These are phyloP conservation scores for Fomitopsis schrenkii DNA, from an alignment of 1,284 basidiomycete species.

Conservation along the genomic window DNA sequence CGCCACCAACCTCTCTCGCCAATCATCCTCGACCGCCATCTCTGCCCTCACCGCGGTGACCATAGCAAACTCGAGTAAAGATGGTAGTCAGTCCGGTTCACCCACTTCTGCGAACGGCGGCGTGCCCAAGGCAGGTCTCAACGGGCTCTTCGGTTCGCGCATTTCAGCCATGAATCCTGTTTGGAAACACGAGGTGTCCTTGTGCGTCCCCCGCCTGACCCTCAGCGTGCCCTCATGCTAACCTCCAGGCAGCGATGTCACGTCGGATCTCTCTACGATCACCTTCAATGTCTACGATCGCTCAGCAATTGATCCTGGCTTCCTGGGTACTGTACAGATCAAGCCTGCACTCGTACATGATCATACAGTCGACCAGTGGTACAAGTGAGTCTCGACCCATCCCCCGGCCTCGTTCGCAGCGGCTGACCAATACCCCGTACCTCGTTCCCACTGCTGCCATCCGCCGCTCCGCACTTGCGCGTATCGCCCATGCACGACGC, in stretches of 20 bases:
- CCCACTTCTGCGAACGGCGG: slow-evolving; percentile 39
- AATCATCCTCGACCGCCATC: slow-evolving; percentile 58
- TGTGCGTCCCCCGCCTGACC: slow-evolving; percentile 54
- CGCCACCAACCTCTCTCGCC: slow-evolving; percentile 58
- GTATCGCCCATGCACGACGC: not conserved
- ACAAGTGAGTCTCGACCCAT: slow-evolving; percentile 57
- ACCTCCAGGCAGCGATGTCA: slow-evolving; percentile 75
- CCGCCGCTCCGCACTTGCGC: not conserved
- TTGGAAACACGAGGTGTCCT: slow-evolving; percentile 98
- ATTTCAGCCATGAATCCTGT: slow-evolving; percentile 84
- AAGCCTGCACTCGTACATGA: slow-evolving; percentile 88
- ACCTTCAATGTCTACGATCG: slow-evolving; percentile 95
- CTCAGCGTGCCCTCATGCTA: slow-evolving; percentile 3
- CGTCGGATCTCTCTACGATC: slow-evolving; percentile 83
- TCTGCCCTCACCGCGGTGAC: slow-evolving; percentile 68
- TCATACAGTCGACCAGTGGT: slow-evolving; percentile 97
- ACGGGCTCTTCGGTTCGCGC: slow-evolving; percentile 55
- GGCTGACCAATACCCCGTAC: not conserved
- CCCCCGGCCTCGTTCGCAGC: not conserved
- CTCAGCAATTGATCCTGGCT: slow-evolving; percentile 75
- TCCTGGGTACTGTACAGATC: slow-evolving; percentile 90
- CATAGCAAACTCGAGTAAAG: slow-evolving; percentile 45
- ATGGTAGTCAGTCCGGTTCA: slow-evolving; percentile 20
- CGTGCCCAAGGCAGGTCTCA: slow-evolving; percentile 24
- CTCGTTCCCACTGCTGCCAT: not conserved